Base-by-base conservation (phyloP, 768 basidiomycete genomes). In the Lactifluus echinatus region DNA sequence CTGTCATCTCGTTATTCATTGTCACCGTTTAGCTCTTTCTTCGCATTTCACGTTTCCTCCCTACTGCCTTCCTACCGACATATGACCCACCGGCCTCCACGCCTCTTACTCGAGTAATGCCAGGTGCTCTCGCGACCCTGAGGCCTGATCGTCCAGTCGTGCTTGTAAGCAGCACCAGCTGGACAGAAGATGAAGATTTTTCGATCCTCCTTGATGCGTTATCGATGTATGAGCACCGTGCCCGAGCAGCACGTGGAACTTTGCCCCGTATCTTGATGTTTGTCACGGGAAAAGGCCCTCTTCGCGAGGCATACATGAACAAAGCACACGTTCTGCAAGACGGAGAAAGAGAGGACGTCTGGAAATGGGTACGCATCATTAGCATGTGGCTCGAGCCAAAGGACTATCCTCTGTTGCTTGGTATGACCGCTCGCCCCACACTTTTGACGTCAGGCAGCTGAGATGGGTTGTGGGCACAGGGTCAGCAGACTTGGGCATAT, bases 111-210 rank as follows among this genome's bases (percentile, higher is more conserved):
- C 29, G 65, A 77, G 28, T 75, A 54, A 56, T 50, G 14, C 68
- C 73, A 40, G 85, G 86, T 67, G 43, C 42, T 17, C 70, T 87
- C 10, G 83, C 87, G 8, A 56, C 66, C n/a, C 70, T 82, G 24
- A 79, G 89, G 33, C 64, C 72, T 2, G 89, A 92, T 61, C 76
- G 94, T 55, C 91, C 93, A 4, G 93, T 92, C 1, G 73, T 98
- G 2, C 63, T 97, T 17, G 84, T 99, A 26, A 92, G 89, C 23
- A 90, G 91, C 63, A 99, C 96, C 1, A 93, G 89, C 15, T 98
- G 95, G 95, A 98, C 96, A 1, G 82, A 91, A 6, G 96, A 99
- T 65, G 96, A 99, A 69, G 93, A 98, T 68, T 97, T 99, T 63
- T 73, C 79, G 8, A 79, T 96, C 50, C 80, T 99, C 17, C 70